Evolutionary conservation across 2,329 filamentous ascomycete genomes (phyloP).

Genomic region (Botrytis sinoallii): DNA sequence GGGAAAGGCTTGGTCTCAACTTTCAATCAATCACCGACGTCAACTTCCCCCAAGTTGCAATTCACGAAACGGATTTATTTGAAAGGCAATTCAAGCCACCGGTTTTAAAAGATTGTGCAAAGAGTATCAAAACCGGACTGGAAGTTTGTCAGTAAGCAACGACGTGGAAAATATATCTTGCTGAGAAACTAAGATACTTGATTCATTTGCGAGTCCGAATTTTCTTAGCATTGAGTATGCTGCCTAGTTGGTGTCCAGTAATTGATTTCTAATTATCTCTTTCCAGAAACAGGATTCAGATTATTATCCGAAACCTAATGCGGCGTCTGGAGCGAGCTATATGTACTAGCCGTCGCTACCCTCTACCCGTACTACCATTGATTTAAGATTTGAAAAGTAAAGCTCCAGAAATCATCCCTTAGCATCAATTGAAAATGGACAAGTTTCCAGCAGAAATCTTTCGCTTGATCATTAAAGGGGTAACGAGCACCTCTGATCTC

Average conservation of each 20-base stretch:
- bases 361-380: neutral
- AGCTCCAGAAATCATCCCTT: too few relatives aligned
- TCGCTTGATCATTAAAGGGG: too few relatives aligned
- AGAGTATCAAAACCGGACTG: neutral
- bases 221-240: neutral
- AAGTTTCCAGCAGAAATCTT: too few relatives aligned
- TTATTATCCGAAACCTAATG: neutral
- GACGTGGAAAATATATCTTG: slow-evolving; percentile 15
- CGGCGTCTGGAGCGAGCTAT: neutral
- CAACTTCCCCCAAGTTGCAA: neutral
- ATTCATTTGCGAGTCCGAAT: neutral
- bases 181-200: neutral
- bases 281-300: neutral
- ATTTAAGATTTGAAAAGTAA: too few relatives aligned
- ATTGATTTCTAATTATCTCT: neutral
- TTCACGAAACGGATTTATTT: neutral
- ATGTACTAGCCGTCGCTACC: neutral
- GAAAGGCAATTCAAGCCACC: neutral
- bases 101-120: neutral
- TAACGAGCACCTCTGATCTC: too few relatives aligned
- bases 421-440: too few relatives aligned
- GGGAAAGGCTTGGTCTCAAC: too few relatives aligned
- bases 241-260: neutral
- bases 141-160: slow-evolving; percentile 20
- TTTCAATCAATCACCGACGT: neutral